Conservation (phyloP, 768 basidiomycete species). For the Fomitopsis serialis region DNA sequence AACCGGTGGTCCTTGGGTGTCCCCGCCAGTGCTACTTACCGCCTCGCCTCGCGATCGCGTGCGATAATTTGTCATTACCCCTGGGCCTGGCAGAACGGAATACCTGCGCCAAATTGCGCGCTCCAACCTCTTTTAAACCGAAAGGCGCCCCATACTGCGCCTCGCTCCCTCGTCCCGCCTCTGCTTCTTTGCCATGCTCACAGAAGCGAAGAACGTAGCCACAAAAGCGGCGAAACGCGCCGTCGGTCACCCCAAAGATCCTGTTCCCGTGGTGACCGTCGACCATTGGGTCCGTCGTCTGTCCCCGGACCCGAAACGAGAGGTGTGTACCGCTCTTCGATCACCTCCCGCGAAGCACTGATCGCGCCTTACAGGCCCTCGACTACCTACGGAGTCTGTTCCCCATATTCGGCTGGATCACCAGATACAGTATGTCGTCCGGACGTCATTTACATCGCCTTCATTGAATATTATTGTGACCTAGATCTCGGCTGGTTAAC, state of each 20-base stretch:
- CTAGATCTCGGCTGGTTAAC: constrained; percentile 73
- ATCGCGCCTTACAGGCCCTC: constrained; percentile 36
- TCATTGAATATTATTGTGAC: not conserved
- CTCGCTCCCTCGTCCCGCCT: not conserved
- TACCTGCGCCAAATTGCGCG: constrained; percentile 2
- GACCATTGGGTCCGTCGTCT: constrained; percentile 45
- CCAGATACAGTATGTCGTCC: constrained; percentile 68
- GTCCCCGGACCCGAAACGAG: constrained; percentile 39
- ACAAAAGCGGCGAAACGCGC: constrained; percentile 52
- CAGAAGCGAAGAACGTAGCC: constrained; percentile 35
- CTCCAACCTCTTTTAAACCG: not conserved
- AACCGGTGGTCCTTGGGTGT: too few relatives aligned
- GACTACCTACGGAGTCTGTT: constrained; percentile 72
- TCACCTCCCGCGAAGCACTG: not conserved
- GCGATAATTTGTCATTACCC: too few relatives aligned
- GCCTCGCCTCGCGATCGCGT: too few relatives aligned
- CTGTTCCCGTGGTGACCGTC: constrained; percentile 54
- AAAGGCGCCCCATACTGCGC: too few relatives aligned
- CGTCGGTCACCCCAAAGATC: constrained; percentile 55
- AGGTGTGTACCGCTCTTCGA: constrained; percentile 33
- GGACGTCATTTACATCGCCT: not conserved
- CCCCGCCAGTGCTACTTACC: too few relatives aligned
- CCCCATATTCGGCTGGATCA: constrained; percentile 82
- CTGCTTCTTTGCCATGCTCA: constrained; percentile 26
- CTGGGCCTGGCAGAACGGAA: not conserved